Conservation (phyloP, 805 yeast genomes). For the Kodamaea fukazawae region DNA sequence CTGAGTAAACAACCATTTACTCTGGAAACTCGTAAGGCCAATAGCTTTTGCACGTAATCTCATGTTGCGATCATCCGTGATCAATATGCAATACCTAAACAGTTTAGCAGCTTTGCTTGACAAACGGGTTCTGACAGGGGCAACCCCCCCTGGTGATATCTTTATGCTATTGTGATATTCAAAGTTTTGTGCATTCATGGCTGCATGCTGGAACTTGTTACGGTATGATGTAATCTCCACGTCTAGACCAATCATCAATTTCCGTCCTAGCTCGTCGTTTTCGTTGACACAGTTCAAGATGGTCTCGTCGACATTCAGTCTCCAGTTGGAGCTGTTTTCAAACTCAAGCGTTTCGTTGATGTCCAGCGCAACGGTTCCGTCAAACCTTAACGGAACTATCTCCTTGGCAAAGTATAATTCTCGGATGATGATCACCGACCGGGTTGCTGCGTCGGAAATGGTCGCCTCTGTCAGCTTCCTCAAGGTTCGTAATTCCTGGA, state of each 20-base stretch:
- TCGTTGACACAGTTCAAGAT: slow-evolving; percentile 51
- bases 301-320: slow-evolving; percentile 68
- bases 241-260: slow-evolving; percentile 41
- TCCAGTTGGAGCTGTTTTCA: slow-evolving; percentile 71
- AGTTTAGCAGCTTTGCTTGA: slow-evolving; percentile 38
- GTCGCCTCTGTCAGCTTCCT: slow-evolving; percentile 70
- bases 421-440: slow-evolving; percentile 72
- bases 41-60: slow-evolving; percentile 58
- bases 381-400: slow-evolving; percentile 60
- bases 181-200: slow-evolving; percentile 16
- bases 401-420: slow-evolving; percentile 58
- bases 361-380: slow-evolving; percentile 65
- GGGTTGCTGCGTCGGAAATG: slow-evolving; percentile 75
- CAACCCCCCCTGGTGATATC: slow-evolving; percentile 4
- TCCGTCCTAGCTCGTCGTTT: slow-evolving; percentile 40
- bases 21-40: slow-evolving; percentile 54
- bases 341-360: slow-evolving; percentile 72
- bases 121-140: slow-evolving; percentile 15
- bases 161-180: slow-evolving; percentile 10
- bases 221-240: slow-evolving; percentile 24
- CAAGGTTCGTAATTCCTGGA: slow-evolving; percentile 71
- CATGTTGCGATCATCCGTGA: slow-evolving; percentile 76
- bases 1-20: slow-evolving; percentile 58
- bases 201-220: slow-evolving; percentile 18
- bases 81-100: slow-evolving; percentile 57